A percentile compares a stretch with the other conserved stretches of the same genome.
These are phyloP conservation scores for Podospora pseudopauciseta DNA, from an alignment of 495 filamentous ascomycete species.

Conservation along the genomic window DNA sequence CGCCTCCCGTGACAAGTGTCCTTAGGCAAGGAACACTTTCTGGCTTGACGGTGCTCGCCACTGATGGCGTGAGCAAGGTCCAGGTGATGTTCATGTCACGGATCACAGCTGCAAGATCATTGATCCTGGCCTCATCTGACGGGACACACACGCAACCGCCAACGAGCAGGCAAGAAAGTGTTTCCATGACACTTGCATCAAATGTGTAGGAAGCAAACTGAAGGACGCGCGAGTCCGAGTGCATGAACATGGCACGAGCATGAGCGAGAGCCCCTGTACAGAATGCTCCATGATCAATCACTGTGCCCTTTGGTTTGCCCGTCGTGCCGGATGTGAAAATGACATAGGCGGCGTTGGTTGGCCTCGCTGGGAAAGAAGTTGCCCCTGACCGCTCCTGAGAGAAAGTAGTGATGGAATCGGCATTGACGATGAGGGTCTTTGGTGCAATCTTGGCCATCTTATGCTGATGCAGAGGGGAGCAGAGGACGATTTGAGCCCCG, in stretches of 20 bases:
- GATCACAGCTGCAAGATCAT: conserved; percentile 31
- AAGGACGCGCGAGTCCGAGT: conserved; percentile 43
- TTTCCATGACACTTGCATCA: conserved; percentile 57
- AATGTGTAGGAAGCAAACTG: conserved; percentile 64
- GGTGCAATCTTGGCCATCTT: conserved; percentile 19
- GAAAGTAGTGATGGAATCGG: conserved; percentile 6
- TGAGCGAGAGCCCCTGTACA: conserved; percentile 39
- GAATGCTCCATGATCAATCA: conserved; percentile 44
- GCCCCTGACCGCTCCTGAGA: neutral
- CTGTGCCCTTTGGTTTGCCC: conserved; percentile 40
- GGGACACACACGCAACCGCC: conserved; percentile 43
- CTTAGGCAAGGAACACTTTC: conserved; percentile 17
- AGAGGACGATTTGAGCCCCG: conserved; percentile 43
- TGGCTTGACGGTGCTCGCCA: conserved; percentile 35
- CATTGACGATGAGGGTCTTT: conserved; percentile 11
- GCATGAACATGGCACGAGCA: conserved; percentile 38
- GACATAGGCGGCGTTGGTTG: conserved; percentile 45
- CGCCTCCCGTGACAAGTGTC: conserved; percentile 28
- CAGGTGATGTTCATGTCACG: conserved; percentile 26
- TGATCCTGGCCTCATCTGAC: conserved; percentile 31
- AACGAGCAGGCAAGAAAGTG: conserved; percentile 52
- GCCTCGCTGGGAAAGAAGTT: conserved; percentile 19
- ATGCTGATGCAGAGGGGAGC: conserved; percentile 39
- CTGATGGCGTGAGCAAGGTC: conserved; percentile 47
- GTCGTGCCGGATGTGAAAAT: conserved; percentile 55